Conservation (phyloP, 768 basidiomycete genomes). For the Psilocybe cyanescens region DNA sequence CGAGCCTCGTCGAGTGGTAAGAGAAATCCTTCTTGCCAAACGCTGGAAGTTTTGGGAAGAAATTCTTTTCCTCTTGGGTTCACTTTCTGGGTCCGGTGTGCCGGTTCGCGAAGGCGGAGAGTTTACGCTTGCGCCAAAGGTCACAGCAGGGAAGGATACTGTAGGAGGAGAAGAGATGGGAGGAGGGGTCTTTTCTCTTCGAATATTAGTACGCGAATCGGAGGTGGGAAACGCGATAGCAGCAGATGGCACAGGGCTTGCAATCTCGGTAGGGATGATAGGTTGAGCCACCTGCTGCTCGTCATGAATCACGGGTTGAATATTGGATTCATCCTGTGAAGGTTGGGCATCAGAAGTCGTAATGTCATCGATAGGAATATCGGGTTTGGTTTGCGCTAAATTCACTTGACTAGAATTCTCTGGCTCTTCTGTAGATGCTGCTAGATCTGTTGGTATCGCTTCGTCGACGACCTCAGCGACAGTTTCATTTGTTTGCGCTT, state of each 20-base stretch:
- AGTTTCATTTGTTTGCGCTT: constrained; percentile 7
- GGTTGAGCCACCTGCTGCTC: not conserved
- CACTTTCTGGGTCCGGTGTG: constrained; percentile 76
- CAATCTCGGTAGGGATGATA: constrained; percentile 2
- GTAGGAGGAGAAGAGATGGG: constrained; percentile 34
- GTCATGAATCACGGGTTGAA: constrained; percentile 8
- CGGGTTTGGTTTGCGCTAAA: not conserved
- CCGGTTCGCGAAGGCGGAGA: constrained; percentile 70
- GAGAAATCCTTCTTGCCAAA: constrained; percentile 73
- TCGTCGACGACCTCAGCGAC: not conserved
- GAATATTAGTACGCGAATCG: constrained; percentile 13
- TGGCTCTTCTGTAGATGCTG: not conserved
- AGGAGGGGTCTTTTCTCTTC: constrained; percentile 8
- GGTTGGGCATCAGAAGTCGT: not conserved
- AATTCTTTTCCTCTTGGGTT: constrained; percentile 79
- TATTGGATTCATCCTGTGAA: constrained; percentile 1
- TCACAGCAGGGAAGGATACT: constrained; percentile 48
- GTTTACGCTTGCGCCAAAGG: constrained; percentile 63
- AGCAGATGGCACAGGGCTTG: constrained; percentile 12
- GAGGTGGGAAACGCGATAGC: constrained; percentile 13
- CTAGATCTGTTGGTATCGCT: not conserved
- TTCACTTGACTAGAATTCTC: not conserved
- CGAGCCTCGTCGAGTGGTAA: constrained; percentile 60
- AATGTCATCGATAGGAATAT: not conserved
- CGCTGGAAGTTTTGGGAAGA: constrained; percentile 88